Evolutionary conservation across 2,329 filamentous ascomycete genomes (phyloP).

Genomic region (Rutstroemia sp.): DNA sequence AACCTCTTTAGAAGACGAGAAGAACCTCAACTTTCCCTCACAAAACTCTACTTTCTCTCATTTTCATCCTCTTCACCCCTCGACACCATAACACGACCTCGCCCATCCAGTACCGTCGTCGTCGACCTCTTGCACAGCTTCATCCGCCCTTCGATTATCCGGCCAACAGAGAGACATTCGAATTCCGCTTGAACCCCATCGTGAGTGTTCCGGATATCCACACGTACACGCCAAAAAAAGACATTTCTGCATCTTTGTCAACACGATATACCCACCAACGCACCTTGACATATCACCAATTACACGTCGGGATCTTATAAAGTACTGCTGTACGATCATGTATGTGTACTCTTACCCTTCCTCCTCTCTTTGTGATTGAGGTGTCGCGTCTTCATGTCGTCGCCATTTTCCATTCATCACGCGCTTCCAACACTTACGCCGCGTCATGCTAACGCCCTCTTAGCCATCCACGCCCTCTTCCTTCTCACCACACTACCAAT

Average conservation of each 20-base stretch:
- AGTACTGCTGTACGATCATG: slow-evolving; percentile 10
- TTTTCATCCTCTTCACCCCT: neutral
- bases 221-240: neutral
- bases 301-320: slow-evolving; percentile 10
- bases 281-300: slow-evolving; percentile 11
- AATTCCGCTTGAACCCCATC: neutral
- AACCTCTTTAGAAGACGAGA: neutral
- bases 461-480: slow-evolving; percentile 13
- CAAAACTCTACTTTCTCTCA: neutral
- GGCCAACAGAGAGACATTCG: neutral
- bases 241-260: slow-evolving; percentile 5
- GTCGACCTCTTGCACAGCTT: no score
- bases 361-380: neutral
- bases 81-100: neutral
- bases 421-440: slow-evolving; percentile 20
- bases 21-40: neutral
- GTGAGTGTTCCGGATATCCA: neutral
- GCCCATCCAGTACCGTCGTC: neutral
- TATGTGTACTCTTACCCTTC: slow-evolving; percentile 16
- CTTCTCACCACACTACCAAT: slow-evolving; percentile 14
- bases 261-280: slow-evolving; percentile 18
- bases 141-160: neutral
- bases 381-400: slow-evolving; percentile 21
- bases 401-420: slow-evolving; percentile 10
- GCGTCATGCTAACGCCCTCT: slow-evolving; percentile 23